Evolutionary conservation across 192 early-diverging fungal genomes (phyloP), one percentile per base, ranked within the genome.

Genomic region (Backusella morwellensis): DNA sequence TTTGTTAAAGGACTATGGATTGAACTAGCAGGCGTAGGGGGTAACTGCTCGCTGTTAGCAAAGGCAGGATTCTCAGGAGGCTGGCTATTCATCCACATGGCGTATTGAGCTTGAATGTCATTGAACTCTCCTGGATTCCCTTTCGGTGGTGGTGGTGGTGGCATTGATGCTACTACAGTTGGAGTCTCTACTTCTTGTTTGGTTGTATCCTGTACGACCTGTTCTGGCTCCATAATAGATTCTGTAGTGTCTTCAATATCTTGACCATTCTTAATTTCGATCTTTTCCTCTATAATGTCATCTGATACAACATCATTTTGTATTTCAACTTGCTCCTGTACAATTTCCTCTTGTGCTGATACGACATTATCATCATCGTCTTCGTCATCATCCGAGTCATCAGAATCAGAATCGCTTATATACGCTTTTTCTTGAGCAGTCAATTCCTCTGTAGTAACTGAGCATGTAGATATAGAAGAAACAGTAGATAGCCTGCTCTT

Each of bases 41-140:
- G 36, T 72, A 40, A 3, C 29, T 40, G 67, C 29, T n/a, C 19
- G 19, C 5, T 50, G 15, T 50, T 50, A 23, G 56, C 56, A 26
- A 63, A 63, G 12, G 56, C 29, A 26, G 56, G 2, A 1, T 63
- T 63, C 12, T 63, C 56, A 14, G 56, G 56, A 63, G 56, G 56
- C 32, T 77, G 75, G 56, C 75, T 77, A 41, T 68, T 66, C 32
- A 77, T 70, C 75, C 75, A 77, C 75, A 77, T 70, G 47, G 75
- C 75, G 52, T 77, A 77, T 70, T 77, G 75, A 4, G 75, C 44
- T 38, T 77, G 75, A 38, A 77, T 77, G 40, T 77, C 75, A 9
- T 63, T 63, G 56, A 63, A 63, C 26, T 63, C 56, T 29, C 56
- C 56, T 29, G 56, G 56, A 29, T 23, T 29, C 0, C 56, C 56